Conservation (phyloP, 2,329 filamentous ascomycete species). For the Verticillium dahliae region DNA sequence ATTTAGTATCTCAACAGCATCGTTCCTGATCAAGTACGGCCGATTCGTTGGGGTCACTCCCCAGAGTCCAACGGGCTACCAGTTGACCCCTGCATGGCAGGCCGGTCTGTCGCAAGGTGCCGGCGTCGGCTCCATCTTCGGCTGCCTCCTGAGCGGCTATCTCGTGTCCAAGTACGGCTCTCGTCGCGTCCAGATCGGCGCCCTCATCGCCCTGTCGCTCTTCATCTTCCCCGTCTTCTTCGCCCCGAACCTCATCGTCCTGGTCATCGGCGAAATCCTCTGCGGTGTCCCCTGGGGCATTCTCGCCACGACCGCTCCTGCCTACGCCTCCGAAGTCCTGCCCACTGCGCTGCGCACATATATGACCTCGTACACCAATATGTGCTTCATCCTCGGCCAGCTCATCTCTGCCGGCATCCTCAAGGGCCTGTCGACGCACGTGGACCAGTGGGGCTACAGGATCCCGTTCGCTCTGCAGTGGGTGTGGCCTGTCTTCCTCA, state of each 20-base stretch:
- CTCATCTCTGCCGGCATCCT: constrained; percentile 45
- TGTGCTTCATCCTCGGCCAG: constrained; percentile 58
- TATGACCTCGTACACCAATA: constrained; percentile 53
- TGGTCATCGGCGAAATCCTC: constrained; percentile 56
- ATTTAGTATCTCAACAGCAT: constrained; percentile 2
- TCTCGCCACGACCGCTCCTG: constrained; percentile 51
- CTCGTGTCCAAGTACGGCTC: constrained; percentile 38
- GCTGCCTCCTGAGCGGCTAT: constrained; percentile 42
- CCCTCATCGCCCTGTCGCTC: constrained; percentile 37
- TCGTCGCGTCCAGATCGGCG: constrained; percentile 36
- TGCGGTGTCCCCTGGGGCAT: constrained; percentile 55
- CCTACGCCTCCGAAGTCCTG: constrained; percentile 56
- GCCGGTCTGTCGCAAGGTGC: not conserved
- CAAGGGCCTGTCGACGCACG: constrained; percentile 29
- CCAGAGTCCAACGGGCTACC: constrained; percentile 20
- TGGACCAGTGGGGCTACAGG: constrained; percentile 41
- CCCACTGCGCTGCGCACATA: constrained; percentile 51
- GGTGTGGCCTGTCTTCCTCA: constrained; percentile 39
- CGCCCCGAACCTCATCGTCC: constrained; percentile 43
- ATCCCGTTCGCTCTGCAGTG: constrained; percentile 44
- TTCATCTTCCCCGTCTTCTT: constrained; percentile 59
- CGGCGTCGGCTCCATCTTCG: constrained; percentile 46
- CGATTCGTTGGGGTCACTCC: constrained; percentile 16
- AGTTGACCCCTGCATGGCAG: constrained; percentile 21
- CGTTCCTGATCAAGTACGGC: constrained; percentile 23